Conservation (phyloP, 495 filamentous ascomycete species). For the Penicillium simplicissimum region DNA sequence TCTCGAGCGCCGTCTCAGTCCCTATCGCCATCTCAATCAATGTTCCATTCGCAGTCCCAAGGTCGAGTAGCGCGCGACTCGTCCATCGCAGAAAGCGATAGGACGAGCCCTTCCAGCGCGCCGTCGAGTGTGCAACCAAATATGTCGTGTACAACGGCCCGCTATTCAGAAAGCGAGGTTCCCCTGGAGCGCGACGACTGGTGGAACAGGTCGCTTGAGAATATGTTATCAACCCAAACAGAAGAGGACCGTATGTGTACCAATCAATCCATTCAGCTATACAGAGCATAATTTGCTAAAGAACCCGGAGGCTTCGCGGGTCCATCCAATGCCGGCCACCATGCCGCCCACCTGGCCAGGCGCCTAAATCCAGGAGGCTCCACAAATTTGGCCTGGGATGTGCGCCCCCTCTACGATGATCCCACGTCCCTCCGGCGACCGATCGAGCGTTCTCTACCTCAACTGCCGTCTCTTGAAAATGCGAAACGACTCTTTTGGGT, state of each 20-base stretch:
- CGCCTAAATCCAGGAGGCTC: constrained; percentile 36
- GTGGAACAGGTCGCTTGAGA: constrained; percentile 43
- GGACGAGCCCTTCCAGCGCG: constrained; percentile 11
- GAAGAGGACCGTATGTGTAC: constrained; percentile 38
- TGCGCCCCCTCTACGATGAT: constrained; percentile 42
- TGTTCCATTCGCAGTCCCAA: neutral
- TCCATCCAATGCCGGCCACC: constrained; percentile 36
- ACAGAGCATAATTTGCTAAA: neutral
- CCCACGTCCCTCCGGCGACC: constrained; percentile 36
- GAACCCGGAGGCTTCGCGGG: constrained; percentile 34
- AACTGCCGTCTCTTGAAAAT: constrained; percentile 45
- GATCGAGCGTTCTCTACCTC: constrained; percentile 28
- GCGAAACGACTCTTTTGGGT: constrained; percentile 49
- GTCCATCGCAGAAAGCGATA: neutral
- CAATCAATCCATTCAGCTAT: no score
- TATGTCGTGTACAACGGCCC: constrained; percentile 12
- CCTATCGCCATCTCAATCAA: neutral
- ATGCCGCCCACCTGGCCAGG: constrained; percentile 37
- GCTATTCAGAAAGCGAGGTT: constrained; percentile 21
- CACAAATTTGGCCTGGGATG: constrained; percentile 41
- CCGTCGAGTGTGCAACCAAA: constrained; percentile 7
- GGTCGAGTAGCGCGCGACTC: neutral
- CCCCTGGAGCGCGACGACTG: constrained; percentile 40
- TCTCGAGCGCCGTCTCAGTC: constrained; percentile 20
- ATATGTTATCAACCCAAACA: constrained; percentile 37